Evolutionary conservation across 176 grass and related monocot genomes (phyloP), one percentile per base, ranked within the genome.

Genomic region (Oryza glumipatula): DNA sequence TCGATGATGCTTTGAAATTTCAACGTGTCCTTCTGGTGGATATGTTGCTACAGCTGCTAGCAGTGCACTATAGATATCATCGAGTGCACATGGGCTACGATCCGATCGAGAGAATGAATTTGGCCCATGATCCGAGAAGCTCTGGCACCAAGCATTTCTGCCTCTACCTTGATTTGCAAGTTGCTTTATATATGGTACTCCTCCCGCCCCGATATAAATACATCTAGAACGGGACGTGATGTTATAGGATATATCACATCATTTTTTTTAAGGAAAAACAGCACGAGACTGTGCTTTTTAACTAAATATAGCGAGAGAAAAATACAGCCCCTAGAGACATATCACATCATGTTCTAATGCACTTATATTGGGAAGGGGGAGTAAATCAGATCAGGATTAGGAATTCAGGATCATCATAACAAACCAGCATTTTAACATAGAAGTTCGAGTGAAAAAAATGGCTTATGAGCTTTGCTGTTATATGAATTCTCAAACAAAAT

Each of bases 111-210:
- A 65, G 36, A 35, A 61, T 38, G 36, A 49, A 24, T 49, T 79
- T 24, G 68, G 52, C 68, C 76, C 68, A 72, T 73, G 12, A 48
- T 73, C 56, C 54, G 52, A 64, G 69, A 49, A 72, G 54, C 56
- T 2, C 76, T 15, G n/a, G 16, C 22, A 46, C 11, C 47, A 28
- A 43, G 48, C 12, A 36, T 46, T 38, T 28, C 13, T 84, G 21
- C 23, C 63, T 74, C 30, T 32, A 41, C 72, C 47, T 7, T 48
- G 47, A 61, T n/a, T 61, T 22, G 56, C 70, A 43, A 73, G 70
- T 7, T 28, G 11, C 41, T 46, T n/a, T 8, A 60, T 19, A 21
- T 60, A 8, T 19, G 19, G 7, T 32, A 32, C 30, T 32, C 30
- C 30, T 32, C 2, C 30, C 30, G 30, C 30, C 2, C 30, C 2